phyloP scores from a whole-genome alignment of 139 green algal genomes.

The Coelastrella sp. region DNA sequence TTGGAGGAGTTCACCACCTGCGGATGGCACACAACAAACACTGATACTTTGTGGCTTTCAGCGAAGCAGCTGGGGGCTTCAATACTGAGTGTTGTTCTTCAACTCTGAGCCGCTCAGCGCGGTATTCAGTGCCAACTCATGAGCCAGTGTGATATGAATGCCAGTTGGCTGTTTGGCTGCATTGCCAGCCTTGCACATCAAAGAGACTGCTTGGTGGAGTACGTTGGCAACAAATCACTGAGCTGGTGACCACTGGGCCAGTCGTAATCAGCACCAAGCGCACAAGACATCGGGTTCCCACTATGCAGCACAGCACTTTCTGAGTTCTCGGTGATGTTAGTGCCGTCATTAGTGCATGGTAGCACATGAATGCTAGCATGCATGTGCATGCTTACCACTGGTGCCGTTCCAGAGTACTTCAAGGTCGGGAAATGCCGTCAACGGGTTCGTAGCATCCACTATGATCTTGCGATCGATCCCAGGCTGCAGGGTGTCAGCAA shows the following conservation, averaged over 20 bases:
- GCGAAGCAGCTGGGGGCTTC: not conserved
- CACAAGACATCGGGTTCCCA: no score
- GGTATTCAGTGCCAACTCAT: no score
- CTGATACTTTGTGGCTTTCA: not conserved
- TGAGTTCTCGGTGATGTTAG: not conserved
- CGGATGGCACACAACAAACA: not conserved
- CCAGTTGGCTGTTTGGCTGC: no score
- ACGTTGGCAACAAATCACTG: no score
- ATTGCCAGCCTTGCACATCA: no score
- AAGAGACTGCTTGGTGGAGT: no score
- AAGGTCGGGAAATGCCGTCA: conserved; percentile 28
- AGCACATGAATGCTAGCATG: not conserved
- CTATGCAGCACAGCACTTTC: not conserved
- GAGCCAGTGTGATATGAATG: no score
- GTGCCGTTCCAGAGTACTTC: conserved; percentile 45
- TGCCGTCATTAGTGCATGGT: not conserved
- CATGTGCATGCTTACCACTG: conserved; percentile 23
- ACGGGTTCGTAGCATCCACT: conserved; percentile 55
- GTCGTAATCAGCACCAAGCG: no score
- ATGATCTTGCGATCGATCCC: conserved; percentile 39
- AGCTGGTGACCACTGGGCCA: no score
- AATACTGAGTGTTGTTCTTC: not conserved
- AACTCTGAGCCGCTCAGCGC: no score
- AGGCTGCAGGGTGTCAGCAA: not conserved
- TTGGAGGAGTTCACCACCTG: conserved; percentile 48